phyloP scores from a whole-genome alignment of 1,284 basidiomycete genomes.

The Hortiboletus rubellus region DNA sequence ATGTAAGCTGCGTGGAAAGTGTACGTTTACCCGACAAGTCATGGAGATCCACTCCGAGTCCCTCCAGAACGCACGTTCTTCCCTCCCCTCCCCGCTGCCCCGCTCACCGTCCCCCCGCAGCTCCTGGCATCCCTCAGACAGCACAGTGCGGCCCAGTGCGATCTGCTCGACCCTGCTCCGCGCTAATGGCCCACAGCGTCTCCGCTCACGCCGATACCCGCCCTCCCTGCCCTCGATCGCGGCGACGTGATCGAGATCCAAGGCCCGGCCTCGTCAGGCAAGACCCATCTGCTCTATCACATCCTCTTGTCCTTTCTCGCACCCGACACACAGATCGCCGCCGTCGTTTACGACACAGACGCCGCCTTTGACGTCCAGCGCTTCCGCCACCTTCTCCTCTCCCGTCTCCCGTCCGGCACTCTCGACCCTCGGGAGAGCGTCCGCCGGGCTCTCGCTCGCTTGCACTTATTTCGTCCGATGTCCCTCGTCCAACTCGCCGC shows the following conservation, averaged over 20 bases:
- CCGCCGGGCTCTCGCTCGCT: constrained; percentile 46
- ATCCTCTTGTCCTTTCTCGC: constrained; percentile 62
- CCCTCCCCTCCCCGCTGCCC: background rate
- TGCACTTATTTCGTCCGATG: constrained; percentile 67
- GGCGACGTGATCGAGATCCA: constrained; percentile 69
- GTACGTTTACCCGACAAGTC: constrained; percentile 7
- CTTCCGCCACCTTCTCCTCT: constrained; percentile 51
- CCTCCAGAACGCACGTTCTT: constrained; percentile 44
- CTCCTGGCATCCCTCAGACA: constrained; percentile 23
- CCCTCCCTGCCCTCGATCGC: constrained; percentile 27
- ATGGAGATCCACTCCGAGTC: constrained; percentile 45
- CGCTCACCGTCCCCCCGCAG: constrained; percentile 20
- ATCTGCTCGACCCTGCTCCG: background rate
- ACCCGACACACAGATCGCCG: constrained; percentile 55
- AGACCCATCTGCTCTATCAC: constrained; percentile 70
- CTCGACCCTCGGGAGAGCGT: constrained; percentile 35
- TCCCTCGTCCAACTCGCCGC: constrained; percentile 68
- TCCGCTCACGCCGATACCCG: constrained; percentile 32
- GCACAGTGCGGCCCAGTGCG: constrained; percentile 12
- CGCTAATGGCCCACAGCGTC: constrained; percentile 14
- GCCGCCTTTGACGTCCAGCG: constrained; percentile 57
- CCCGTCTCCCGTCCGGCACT: constrained; percentile 18
- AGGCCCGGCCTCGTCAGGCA: constrained; percentile 70
- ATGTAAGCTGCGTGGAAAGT: constrained; percentile 25
- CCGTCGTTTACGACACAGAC: constrained; percentile 69